These are phyloP conservation scores for Candida mesenterica DNA, from an alignment of 1,139 yeast genomes.

Conservation along the genomic window DNA sequence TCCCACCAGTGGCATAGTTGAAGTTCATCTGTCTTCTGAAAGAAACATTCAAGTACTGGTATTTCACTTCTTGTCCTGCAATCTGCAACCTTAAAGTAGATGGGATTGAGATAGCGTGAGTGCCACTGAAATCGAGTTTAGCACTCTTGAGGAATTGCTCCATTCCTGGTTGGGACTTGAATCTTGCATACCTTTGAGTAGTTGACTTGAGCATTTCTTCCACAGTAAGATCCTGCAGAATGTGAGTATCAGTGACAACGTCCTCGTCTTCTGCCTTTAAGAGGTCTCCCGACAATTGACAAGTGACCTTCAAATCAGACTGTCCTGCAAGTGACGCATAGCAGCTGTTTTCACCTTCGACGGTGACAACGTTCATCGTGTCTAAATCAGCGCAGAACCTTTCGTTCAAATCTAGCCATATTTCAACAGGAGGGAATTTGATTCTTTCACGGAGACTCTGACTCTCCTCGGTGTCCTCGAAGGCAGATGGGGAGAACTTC, in stretches of 20 bases:
- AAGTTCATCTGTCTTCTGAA: slow-evolving; percentile 48
- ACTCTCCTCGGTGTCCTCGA: slow-evolving; percentile 18
- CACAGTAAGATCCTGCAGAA: slow-evolving; percentile 7
- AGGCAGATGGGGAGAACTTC: slow-evolving; percentile 49
- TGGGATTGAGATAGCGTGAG: slow-evolving; percentile 32
- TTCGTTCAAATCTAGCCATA: slow-evolving; percentile 49
- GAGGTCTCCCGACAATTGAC: slow-evolving; percentile 39
- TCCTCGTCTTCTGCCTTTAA: slow-evolving; percentile 14
- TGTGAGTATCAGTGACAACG: background rate
- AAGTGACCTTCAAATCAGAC: slow-evolving; percentile 47
- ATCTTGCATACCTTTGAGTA: slow-evolving; percentile 27
- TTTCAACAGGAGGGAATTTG: slow-evolving; percentile 52
- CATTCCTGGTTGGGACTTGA: slow-evolving; percentile 49
- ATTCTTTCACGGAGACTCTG: slow-evolving; percentile 15
- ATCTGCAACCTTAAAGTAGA: slow-evolving; percentile 37
- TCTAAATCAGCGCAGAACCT: slow-evolving; percentile 38
- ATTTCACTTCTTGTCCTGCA: slow-evolving; percentile 35
- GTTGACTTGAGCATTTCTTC: slow-evolving; percentile 28
- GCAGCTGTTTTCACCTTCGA: slow-evolving; percentile 46
- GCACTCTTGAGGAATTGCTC: slow-evolving; percentile 36
- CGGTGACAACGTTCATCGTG: slow-evolving; percentile 43
- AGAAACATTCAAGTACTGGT: slow-evolving; percentile 42
- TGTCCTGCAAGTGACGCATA: slow-evolving; percentile 41
- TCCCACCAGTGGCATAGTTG: slow-evolving; percentile 20
- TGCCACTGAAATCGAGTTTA: slow-evolving; percentile 41